Conservation (phyloP, 176 grass and related monocot genomes). For the Cenchrus americanus region DNA sequence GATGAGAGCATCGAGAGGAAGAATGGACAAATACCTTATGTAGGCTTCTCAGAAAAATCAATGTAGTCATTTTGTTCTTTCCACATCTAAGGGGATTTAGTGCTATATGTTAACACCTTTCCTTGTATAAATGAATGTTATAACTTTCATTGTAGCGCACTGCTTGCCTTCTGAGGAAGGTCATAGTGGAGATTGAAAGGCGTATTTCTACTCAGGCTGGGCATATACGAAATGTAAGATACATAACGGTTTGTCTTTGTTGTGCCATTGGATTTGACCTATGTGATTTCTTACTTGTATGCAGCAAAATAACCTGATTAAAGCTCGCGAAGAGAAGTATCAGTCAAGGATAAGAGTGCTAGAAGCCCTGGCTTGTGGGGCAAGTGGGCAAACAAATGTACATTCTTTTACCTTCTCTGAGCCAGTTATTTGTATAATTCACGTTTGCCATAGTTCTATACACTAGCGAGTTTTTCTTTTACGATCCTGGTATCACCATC, state of each 20-base stretch:
- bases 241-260: conserved; percentile 3
- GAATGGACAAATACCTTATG: conserved; percentile 83
- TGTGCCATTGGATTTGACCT: conserved; percentile 12
- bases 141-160: conserved; percentile 58
- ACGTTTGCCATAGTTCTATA: conserved; percentile 11
- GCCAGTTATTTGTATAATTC: not conserved
- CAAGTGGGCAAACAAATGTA: conserved; percentile 53
- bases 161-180: conserved; percentile 71
- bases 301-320: conserved; percentile 77
- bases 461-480: not conserved
- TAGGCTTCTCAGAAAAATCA: conserved; percentile 62
- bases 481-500: not conserved
- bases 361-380: conserved; percentile 55
- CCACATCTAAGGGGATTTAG: conserved; percentile 29
- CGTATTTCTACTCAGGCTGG: conserved; percentile 70
- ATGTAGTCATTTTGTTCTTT: conserved; percentile 59
- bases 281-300: conserved; percentile 54
- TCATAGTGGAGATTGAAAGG: conserved; percentile 71
- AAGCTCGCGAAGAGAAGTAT: conserved; percentile 80
- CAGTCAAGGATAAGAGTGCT: conserved; percentile 74
- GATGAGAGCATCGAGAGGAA: conserved; percentile 78
- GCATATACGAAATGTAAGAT: conserved; percentile 74
- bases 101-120: conserved; percentile 23
- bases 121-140: conserved; percentile 43
- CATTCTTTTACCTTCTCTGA: conserved; percentile 42